Base-by-base conservation (phyloP, 768 basidiomycete genomes). In the Lyophyllum shimeji region DNA sequence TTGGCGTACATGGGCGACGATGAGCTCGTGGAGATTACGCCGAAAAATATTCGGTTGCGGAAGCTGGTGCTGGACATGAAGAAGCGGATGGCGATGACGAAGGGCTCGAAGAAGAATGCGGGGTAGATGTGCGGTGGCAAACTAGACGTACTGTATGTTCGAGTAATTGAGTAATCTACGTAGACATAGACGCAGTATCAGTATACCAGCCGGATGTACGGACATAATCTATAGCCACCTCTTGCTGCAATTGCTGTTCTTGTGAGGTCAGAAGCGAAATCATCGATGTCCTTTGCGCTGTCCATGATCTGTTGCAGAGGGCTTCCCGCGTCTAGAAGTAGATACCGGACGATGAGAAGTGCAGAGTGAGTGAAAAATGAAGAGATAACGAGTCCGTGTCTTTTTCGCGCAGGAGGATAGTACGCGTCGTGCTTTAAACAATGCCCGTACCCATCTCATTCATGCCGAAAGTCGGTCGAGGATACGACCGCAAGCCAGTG, bases 1-100 rank as follows among this genome's bases (percentile, higher is more conserved):
- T 66, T 81, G 53, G 74, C 75, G 18, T 81, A 80, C 56, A 79
- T 81, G 77, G 73, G 70, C 2, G 78, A 81, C 53, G 78, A 79
- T 55, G 78, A 80, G 65, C 63, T 80, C 46, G 71, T 81, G 2
- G 79, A 81, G 66, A 68, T 81, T 21, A 81, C 78, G 1, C 77
- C 79, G 1, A 67, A 61, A 45, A 76, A 60, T 53, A 63, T 79
- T 11, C 66, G 79, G 29, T 54, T 79, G 55, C 68, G 79, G 61
- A 80, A 79, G 70, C 65, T 71, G 48, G 72, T 75, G 46, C 61
- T 79, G 50, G 73, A 76, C 33, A 63, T 56, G 40, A 68, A 67
- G 34, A 73, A 69, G 67, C 71, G 72, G 50, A 67, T 69, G 62
- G 62, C 64, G 62, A 55, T 23, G 37, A 17, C 23, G 5, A 50